These are phyloP conservation scores for Rhinocladiella similis DNA, from an alignment of 2,329 filamentous ascomycete species.

Conservation along the genomic window DNA sequence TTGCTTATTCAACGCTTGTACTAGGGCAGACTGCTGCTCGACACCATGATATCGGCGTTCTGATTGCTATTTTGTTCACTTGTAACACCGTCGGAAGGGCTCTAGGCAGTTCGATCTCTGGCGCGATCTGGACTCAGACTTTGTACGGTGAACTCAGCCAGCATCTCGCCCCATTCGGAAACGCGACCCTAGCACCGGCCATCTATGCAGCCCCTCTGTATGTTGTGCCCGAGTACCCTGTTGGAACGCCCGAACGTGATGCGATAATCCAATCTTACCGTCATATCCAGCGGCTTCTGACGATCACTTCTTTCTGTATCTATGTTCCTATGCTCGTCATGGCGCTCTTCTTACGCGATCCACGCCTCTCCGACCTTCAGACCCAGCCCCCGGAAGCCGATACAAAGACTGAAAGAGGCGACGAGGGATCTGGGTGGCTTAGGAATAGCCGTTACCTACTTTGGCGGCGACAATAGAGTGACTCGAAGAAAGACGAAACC, in stretches of 20 bases:
- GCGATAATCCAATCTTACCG: slow-evolving; percentile 23
- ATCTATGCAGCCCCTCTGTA: slow-evolving; percentile 47
- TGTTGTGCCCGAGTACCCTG: slow-evolving; percentile 38
- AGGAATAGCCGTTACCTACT: no score
- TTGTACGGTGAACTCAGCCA: slow-evolving; percentile 49
- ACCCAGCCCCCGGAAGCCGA: no score
- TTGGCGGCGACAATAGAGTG: no score
- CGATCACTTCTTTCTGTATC: slow-evolving; percentile 49
- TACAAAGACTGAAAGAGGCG: no score
- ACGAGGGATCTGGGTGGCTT: no score
- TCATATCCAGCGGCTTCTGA: slow-evolving; percentile 32
- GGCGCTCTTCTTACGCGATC: slow-evolving; percentile 29
- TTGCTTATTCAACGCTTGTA: slow-evolving; percentile 54
- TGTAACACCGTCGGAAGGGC: slow-evolving; percentile 65
- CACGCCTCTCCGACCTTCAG: slow-evolving; percentile 45
- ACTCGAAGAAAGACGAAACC: no score
- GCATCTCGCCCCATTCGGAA: slow-evolving; percentile 37
- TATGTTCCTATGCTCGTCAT: slow-evolving; percentile 37
- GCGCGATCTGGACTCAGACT: slow-evolving; percentile 64
- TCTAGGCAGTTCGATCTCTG: slow-evolving; percentile 60
- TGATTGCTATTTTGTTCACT: slow-evolving; percentile 64
- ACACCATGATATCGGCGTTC: slow-evolving; percentile 61
- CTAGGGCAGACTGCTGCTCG: slow-evolving; percentile 51
- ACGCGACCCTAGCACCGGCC: slow-evolving; percentile 40
- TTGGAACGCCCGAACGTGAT: slow-evolving; percentile 46